Evolutionary conservation across 108 stramenopile species (phyloP).

Genomic region (Stephanodiscus triporus): DNA sequence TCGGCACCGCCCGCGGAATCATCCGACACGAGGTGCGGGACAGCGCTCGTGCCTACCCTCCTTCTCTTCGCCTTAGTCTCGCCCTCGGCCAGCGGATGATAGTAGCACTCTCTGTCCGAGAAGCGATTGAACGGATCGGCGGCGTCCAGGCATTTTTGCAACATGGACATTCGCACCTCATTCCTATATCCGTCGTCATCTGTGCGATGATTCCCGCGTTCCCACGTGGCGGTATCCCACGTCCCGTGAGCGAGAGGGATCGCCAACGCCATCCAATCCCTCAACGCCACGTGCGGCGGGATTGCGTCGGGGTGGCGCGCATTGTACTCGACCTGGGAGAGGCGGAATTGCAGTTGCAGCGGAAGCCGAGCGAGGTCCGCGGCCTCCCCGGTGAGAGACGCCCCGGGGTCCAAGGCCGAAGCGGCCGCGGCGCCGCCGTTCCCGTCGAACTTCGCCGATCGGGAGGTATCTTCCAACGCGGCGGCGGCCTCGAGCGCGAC

Average conservation of each 20-base stretch:
- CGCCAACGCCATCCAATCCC: constrained; percentile 75
- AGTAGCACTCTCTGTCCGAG: constrained; percentile 48
- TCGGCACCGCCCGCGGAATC: constrained; percentile 10
- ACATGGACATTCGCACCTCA: constrained; percentile 62
- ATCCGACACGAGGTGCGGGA: constrained; percentile 20
- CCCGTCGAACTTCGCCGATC: constrained; percentile 34
- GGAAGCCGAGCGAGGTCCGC: constrained; percentile 70
- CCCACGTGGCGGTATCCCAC: constrained; percentile 75
- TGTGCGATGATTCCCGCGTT: constrained; percentile 76
- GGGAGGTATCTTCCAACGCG: constrained; percentile 40
- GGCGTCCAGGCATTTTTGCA: constrained; percentile 69
- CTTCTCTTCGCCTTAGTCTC: constrained; percentile 31
- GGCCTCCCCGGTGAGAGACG: constrained; percentile 50
- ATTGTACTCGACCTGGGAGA: constrained; percentile 84
- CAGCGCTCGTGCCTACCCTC: constrained; percentile 31
- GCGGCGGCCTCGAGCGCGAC: constrained; percentile 55
- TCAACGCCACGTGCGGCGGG: constrained; percentile 63
- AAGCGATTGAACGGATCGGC: constrained; percentile 61
- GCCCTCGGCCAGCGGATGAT: constrained; percentile 28
- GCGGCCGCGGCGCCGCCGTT: constrained; percentile 1
- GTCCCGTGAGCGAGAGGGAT: constrained; percentile 60
- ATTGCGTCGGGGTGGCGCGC: constrained; percentile 56
- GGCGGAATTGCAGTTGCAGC: constrained; percentile 67
- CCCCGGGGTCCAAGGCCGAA: constrained; percentile 24
- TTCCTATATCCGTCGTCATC: constrained; percentile 70